These are phyloP conservation scores for Tritrichomonas musculus DNA, from an alignment of 208 protist species.

Conservation along the genomic window DNA sequence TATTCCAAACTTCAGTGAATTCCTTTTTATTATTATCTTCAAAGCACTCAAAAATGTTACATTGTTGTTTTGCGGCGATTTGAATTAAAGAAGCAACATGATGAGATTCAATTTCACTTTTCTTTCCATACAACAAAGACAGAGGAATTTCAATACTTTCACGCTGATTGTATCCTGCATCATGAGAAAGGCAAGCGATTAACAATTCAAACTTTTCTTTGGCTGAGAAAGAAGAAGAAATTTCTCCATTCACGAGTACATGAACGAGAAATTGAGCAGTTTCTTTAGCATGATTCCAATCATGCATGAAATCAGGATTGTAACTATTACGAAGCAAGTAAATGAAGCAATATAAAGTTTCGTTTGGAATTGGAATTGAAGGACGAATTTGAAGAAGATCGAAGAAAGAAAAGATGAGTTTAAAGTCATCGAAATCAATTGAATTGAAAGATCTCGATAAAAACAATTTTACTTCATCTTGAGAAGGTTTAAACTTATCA, in stretches of 20 bases:
- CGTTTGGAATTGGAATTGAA: no score
- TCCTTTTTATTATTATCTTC: slow-evolving; percentile 33
- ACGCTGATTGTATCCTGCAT: slow-evolving; percentile 85
- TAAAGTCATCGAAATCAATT: no score
- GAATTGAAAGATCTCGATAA: no score
- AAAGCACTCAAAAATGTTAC: slow-evolving; percentile 37
- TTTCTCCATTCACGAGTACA: slow-evolving; percentile 44
- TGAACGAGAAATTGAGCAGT: slow-evolving; percentile 56
- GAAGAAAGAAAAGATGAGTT: no score
- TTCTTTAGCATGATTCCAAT: slow-evolving; percentile 59
- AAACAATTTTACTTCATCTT: no score
- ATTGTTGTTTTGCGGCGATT: slow-evolving; percentile 38
- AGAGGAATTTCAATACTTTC: slow-evolving; percentile 84
- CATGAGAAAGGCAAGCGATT: slow-evolving; percentile 75
- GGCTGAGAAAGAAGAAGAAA: slow-evolving; percentile 54
- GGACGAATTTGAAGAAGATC: no score
- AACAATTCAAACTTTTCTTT: slow-evolving; percentile 71
- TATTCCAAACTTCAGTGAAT: slow-evolving; percentile 43
- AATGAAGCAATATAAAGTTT: no score
- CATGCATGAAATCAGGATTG: slow-evolving; percentile 59
- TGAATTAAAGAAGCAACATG: slow-evolving; percentile 48
- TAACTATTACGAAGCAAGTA: no score
- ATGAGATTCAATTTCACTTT: slow-evolving; percentile 57
- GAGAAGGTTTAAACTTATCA: no score
- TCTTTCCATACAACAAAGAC: slow-evolving; percentile 62